phyloP scores from a whole-genome alignment of 768 basidiomycete species.

The Tylopilus rubrobrunneus region DNA sequence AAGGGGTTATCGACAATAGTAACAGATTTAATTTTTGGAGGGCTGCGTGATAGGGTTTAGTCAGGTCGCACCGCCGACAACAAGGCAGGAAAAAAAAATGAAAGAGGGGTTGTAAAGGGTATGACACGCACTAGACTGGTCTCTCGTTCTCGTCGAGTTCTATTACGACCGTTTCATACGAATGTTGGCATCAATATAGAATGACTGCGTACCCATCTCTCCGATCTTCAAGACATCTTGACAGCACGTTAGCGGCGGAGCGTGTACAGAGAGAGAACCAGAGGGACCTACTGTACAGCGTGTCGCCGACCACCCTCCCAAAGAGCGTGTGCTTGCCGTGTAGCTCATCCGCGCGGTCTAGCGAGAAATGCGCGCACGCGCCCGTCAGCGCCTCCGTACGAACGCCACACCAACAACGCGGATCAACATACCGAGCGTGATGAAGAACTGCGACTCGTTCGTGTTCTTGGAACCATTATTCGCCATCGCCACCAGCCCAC shows the following conservation, averaged over 20 bases:
- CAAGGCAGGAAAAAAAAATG: neutral
- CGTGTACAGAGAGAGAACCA: neutral
- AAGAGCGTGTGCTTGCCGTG: slow-evolving; percentile 95
- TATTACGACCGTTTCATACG: slow-evolving; percentile 22
- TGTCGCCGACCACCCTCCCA: slow-evolving; percentile 85
- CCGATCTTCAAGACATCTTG: slow-evolving; percentile 90
- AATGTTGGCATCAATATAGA: neutral
- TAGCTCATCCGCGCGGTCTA: slow-evolving; percentile 88
- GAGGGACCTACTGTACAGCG: slow-evolving; percentile 71
- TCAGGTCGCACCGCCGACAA: neutral
- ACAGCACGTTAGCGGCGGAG: neutral
- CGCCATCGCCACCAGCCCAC: slow-evolving; percentile 93
- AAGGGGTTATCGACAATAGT: slow-evolving; percentile 93
- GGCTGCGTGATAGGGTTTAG: slow-evolving; percentile 42
- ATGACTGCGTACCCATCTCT: slow-evolving; percentile 62
- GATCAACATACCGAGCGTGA: slow-evolving; percentile 70
- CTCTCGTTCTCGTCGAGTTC: slow-evolving; percentile 72
- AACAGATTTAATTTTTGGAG: slow-evolving; percentile 85
- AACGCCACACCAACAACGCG: neutral
- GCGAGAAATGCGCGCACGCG: neutral
- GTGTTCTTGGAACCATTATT: slow-evolving; percentile 83
- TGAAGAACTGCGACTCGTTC: slow-evolving; percentile 94
- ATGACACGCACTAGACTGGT: slow-evolving; percentile 68
- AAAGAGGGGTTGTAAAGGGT: neutral
- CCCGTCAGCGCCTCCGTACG: neutral